A percentile compares a stretch with the other conserved stretches of the same genome.
These are phyloP conservation scores for Scedosporium dehoogii DNA, from an alignment of 2,329 filamentous ascomycete genomes.

Conservation along the genomic window DNA sequence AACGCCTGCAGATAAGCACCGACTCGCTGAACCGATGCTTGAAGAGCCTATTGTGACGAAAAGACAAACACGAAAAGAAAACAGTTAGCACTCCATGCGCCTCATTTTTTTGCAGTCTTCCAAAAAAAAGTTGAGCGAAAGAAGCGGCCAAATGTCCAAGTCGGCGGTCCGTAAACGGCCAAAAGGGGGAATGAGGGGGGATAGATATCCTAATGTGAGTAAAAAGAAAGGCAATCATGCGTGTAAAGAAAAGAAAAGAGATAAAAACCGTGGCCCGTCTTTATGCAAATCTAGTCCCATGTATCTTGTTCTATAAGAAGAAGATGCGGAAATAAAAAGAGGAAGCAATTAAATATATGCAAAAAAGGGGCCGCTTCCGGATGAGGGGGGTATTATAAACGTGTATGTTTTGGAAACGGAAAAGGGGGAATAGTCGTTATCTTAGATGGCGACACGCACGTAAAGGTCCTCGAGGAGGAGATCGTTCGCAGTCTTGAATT, in stretches of 20 bases:
- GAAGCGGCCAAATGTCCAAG: neutral
- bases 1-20: conserved; percentile 66
- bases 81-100: conserved; percentile 3
- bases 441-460: conserved; percentile 52
- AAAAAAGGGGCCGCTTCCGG: neutral
- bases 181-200: neutral
- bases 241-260: neutral
- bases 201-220: neutral
- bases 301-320: neutral
- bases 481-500: conserved; percentile 91
- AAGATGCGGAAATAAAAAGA: neutral
- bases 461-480: conserved; percentile 92
- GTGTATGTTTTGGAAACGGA: neutral
- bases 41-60: conserved; percentile 50
- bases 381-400: neutral
- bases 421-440: neutral
- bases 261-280: neutral
- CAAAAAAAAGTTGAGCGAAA: neutral
- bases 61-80: neutral
- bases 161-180: neutral
- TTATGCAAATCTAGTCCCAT: neutral
- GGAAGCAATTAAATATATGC: neutral
- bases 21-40: conserved; percentile 69
- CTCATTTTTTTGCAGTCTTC: neutral
- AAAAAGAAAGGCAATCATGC: neutral